Conservation (phyloP, 164 flowering plant genomes). For the Santalum album region DNA sequence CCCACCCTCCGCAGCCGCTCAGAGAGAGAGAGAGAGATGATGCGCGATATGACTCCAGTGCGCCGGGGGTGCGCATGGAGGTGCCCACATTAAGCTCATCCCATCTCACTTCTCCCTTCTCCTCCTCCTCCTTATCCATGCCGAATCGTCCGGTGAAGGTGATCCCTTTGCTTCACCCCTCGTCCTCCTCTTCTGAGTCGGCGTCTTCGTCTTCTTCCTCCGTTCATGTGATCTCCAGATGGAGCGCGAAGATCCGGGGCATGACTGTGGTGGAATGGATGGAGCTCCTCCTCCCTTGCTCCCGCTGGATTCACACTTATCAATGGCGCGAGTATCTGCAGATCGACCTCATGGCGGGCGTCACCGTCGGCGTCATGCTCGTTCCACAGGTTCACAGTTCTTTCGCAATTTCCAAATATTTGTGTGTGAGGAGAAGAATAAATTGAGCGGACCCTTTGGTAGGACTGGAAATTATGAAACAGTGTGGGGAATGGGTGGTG, state of each 20-base stretch:
- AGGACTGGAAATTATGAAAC: too few species aligned
- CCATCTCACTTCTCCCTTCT: slow-evolving; percentile 21
- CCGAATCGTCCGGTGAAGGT: slow-evolving; percentile 41
- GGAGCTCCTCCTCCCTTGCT: slow-evolving; percentile 58
- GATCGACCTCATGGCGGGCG: slow-evolving; percentile 75
- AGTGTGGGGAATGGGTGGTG: too few species aligned
- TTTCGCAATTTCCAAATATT: too few species aligned
- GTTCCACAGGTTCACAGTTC: slow-evolving; percentile 87
- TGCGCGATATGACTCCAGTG: not conserved
- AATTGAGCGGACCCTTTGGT: too few species aligned
- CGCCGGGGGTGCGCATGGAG: slow-evolving; percentile 39
- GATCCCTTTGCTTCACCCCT: slow-evolving; percentile 63
- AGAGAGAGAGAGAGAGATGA: slow-evolving; percentile 1
- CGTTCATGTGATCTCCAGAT: slow-evolving; percentile 17
- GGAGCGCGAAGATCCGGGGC: slow-evolving; percentile 35
- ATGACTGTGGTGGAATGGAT: slow-evolving; percentile 62
- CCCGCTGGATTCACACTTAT: slow-evolving; percentile 78
- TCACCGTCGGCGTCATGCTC: slow-evolving; percentile 92
- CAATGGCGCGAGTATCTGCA: slow-evolving; percentile 73
- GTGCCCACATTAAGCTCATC: slow-evolving; percentile 52
- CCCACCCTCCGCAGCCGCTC: too few species aligned
- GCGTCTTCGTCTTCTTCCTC: slow-evolving; percentile 1
- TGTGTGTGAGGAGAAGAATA: too few species aligned
- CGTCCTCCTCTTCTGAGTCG: slow-evolving; percentile 13
- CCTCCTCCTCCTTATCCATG: slow-evolving; percentile 9